A percentile compares a stretch with the other conserved stretches of the same genome.
phyloP scores from a whole-genome alignment of 192 early-diverging fungal species.

The Gonapodya prolifera region DNA sequence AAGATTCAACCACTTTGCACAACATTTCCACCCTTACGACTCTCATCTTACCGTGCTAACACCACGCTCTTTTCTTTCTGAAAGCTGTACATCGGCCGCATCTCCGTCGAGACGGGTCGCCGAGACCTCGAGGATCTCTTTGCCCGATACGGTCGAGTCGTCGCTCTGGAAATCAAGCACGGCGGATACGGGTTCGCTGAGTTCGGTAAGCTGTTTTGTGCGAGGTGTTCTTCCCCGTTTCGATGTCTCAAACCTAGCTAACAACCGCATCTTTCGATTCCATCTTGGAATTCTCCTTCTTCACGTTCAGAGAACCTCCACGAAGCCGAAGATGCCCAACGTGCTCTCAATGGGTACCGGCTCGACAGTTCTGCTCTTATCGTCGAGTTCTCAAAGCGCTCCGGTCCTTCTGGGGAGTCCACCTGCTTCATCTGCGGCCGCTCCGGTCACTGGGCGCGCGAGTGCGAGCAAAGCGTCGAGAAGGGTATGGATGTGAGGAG shows the following conservation, averaged over 20 bases:
- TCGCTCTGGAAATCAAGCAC: slow-evolving; percentile 35
- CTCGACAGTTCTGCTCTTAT: slow-evolving; percentile 32
- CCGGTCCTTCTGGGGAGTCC: background rate
- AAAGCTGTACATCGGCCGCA: slow-evolving; percentile 34
- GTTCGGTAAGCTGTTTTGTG: slow-evolving; percentile 26
- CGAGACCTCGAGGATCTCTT: slow-evolving; percentile 41
- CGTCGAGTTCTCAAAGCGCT: slow-evolving; percentile 34
- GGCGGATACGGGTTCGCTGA: slow-evolving; percentile 41
- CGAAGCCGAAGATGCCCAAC: slow-evolving; percentile 38
- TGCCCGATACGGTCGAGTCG: slow-evolving; percentile 18
- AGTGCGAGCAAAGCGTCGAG: slow-evolving; percentile 35
- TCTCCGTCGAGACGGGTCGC: slow-evolving; percentile 30
- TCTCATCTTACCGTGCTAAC: too few relatives aligned
- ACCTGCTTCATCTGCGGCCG: slow-evolving; percentile 38
- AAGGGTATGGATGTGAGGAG: slow-evolving; percentile 41
- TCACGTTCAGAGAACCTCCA: slow-evolving; percentile 33
- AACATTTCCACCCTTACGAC: too few relatives aligned
- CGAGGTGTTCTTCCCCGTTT: too few relatives aligned
- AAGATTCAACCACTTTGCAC: too few relatives aligned
- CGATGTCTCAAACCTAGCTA: too few relatives aligned
- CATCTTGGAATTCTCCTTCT: slow-evolving; percentile 29
- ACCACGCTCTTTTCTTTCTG: too few relatives aligned
- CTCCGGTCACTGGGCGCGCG: slow-evolving; percentile 40
- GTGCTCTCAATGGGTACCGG: slow-evolving; percentile 34
- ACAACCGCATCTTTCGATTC: too few relatives aligned